Evolutionary conservation across 2,329 filamentous ascomycete species (phyloP).

Genomic region (Sphaerulina musiva): DNA sequence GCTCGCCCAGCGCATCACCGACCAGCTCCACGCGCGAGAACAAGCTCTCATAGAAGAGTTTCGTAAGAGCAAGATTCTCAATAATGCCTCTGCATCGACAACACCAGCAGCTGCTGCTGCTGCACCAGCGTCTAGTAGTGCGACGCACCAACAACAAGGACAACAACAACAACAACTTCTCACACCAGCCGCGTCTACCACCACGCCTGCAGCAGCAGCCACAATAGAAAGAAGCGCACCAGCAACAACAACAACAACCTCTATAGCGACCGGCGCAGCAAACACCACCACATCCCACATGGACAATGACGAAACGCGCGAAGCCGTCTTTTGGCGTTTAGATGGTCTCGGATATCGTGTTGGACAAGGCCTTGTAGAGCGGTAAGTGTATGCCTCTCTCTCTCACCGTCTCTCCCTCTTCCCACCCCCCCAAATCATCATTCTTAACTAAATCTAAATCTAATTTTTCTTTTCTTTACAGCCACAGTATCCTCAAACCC

Average conservation of each 20-base stretch:
- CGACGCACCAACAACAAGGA: constrained; percentile 10
- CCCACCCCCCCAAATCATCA: neutral
- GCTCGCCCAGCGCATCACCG: constrained; percentile 78
- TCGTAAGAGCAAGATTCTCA: constrained; percentile 26
- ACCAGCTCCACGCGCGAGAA: constrained; percentile 56
- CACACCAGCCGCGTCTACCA: constrained; percentile 4
- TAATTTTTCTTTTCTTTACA: constrained; percentile 31
- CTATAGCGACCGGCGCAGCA: constrained; percentile 8
- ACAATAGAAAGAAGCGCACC: constrained; percentile 1
- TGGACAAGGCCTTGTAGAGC: constrained; percentile 83
- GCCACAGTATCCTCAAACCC: constrained; percentile 75
- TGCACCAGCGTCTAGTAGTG: neutral
- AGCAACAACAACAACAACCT: constrained; percentile 2
- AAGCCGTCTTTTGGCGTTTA: constrained; percentile 77
- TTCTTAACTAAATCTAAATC: neutral
- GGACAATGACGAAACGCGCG: constrained; percentile 68
- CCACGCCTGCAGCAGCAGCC: neutral
- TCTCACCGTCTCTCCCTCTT: neutral
- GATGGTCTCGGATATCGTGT: constrained; percentile 86
- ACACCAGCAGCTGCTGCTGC: too few species aligned
- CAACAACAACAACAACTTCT: constrained; percentile 11
- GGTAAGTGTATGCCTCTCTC: constrained; percentile 48
- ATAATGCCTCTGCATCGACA: constrained; percentile 10
- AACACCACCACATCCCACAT: constrained; percentile 7
- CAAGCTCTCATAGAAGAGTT: constrained; percentile 36